Percentiles rank a stretch among this genome's conserved stretches.
phyloP scores from a whole-genome alignment of 345 rosid genomes.

The Gossypium longicalyx region DNA sequence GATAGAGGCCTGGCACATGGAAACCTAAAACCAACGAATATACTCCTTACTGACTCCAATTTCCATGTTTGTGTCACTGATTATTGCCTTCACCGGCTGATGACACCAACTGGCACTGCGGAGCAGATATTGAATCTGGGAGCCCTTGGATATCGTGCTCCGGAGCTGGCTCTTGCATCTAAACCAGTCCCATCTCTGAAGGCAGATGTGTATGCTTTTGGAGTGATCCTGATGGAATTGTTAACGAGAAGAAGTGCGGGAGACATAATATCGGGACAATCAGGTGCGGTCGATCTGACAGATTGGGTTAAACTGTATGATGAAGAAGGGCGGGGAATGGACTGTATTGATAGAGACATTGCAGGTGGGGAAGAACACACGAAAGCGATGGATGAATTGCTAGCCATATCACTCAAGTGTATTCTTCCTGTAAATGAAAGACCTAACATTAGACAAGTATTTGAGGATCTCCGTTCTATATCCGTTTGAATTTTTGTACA shows the following conservation, averaged over 20 bases:
- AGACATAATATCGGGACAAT: conserved; percentile 91
- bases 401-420: conserved; percentile 70
- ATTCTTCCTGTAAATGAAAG: conserved; percentile 80
- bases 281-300: conserved; percentile 85
- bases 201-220: conserved; percentile 81
- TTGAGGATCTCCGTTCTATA: conserved; percentile 60
- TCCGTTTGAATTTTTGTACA: conserved; percentile 65
- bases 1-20: conserved; percentile 83
- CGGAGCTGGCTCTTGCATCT: conserved; percentile 65
- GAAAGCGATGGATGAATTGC: conserved; percentile 85
- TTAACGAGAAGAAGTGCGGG: conserved; percentile 84
- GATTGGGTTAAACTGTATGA: conserved; percentile 87
- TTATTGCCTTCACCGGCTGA: conserved; percentile 78
- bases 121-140: conserved; percentile 88
- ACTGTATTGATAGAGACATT: conserved; percentile 85
- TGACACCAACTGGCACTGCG: conserved; percentile 75
- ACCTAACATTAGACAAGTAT: conserved; percentile 90
- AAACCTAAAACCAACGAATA: conserved; percentile 81
- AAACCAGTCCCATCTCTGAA: conserved; percentile 66
- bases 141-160: conserved; percentile 91
- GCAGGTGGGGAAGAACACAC: conserved; percentile 76
- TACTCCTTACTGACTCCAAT: conserved; percentile 56
- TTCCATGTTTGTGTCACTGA: conserved; percentile 56
- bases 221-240: conserved; percentile 89
- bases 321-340: conserved; percentile 86